A percentile compares a stretch with the other conserved stretches of the same genome.
phyloP scores from a whole-genome alignment of 2,329 filamentous ascomycete species.

The Aspergillus nomiae region DNA sequence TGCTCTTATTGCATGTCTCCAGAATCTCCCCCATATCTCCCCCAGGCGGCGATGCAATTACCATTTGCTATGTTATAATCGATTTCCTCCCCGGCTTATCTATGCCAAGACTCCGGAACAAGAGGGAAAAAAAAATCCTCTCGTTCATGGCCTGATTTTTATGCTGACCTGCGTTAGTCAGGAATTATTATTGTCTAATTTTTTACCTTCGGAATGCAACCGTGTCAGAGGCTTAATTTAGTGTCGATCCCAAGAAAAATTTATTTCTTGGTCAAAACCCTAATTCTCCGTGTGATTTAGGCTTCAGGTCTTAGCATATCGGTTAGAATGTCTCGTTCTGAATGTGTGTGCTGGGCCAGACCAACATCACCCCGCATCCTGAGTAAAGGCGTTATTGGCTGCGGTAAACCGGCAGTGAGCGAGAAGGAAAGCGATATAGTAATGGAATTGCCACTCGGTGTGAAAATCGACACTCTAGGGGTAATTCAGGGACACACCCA shows the following conservation, averaged over 20 bases:
- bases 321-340: background rate
- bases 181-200: background rate
- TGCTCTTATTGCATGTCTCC: background rate
- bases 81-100: background rate
- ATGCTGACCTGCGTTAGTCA: background rate
- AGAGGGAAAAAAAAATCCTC: background rate
- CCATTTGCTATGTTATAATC: conserved; percentile 3
- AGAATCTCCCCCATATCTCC: conserved; percentile 1
- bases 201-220: background rate
- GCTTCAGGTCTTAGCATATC: background rate
- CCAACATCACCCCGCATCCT: background rate
- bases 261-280: background rate
- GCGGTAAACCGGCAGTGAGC: background rate
- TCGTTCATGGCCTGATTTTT: background rate
- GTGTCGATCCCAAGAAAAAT: background rate
- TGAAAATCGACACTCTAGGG: background rate
- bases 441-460: background rate
- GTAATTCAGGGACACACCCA: too few relatives aligned
- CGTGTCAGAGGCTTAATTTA: background rate
- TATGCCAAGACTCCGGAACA: background rate
- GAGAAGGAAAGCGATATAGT: background rate
- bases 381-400: background rate
- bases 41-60: background rate
- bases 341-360: background rate
- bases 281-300: background rate